Evolutionary conservation across 345 rosid species (phyloP), one percentile per base, ranked within the genome.

Genomic region (Sonneratia caseolaris): DNA sequence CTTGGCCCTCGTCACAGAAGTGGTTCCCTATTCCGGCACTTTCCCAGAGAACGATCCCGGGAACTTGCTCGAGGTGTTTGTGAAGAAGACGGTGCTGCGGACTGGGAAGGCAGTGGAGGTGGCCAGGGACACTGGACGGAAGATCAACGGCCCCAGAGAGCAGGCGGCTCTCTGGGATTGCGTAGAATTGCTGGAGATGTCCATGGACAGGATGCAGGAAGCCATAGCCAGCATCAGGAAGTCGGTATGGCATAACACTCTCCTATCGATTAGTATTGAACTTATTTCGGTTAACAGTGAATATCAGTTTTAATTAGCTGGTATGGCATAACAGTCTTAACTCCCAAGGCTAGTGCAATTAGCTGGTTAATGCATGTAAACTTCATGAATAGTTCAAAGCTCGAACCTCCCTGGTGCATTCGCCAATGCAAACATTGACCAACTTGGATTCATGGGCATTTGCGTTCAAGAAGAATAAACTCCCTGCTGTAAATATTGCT

Each of bases 141-240:
- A 75, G 66, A 76, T 79, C 68, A 86, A 85, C 68, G 80, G 75
- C 68, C 82, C 74, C 6, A 70, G 76, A 67, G 84, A 84, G 37
- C 74, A 81, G 70, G 84, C 71, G 7, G 81, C 76, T 35, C 43
- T 88, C 61, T 73, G 57, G 4, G 94, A 91, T 64, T 87, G 92
- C 66, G 55, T 77, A 70, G 86, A 83, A 75, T 75, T 91, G 79
- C 79, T 87, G 91, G 91, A 86, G 14, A 70, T 79, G 56, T 87
- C 97, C 36, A 65, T 70, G 66, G 86, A 84, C 10, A 81, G 91
- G 73, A 77, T 82, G 75, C 66, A 67, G 35, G 85, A 80, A 72
- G 85, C 92, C 32, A 72, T 84, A 59, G 83, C 37, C 21, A 86
- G 88, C 79, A 74, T 89, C 72, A 55, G 73, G 76, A 70, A 79